A percentile compares a stretch with the other conserved stretches of the same genome.
Conservation (phyloP, 1,284 basidiomycete genomes). For the Xerocomus amazonicus region DNA sequence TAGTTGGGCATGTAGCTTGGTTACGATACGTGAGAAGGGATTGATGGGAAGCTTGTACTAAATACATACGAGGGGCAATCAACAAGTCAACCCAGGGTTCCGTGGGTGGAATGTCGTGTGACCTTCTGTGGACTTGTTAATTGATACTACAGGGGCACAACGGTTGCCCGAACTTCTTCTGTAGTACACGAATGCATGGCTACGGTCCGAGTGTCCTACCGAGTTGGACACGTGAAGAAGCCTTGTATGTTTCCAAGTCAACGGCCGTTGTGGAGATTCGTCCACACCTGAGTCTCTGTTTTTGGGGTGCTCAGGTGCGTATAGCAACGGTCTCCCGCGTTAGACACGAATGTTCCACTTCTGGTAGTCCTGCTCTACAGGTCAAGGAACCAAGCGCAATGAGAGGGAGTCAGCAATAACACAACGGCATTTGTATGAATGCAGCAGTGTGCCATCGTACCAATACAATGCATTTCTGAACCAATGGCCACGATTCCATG, state of each 20-base stretch:
- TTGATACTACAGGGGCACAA: not conserved
- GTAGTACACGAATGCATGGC: not conserved
- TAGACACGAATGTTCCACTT: not conserved
- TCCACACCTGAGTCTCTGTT: not conserved
- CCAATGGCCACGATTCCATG: not conserved
- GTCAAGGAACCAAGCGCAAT: not conserved
- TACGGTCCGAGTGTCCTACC: not conserved
- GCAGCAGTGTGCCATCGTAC: not conserved
- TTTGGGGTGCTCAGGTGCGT: not conserved
- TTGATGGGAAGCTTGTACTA: not conserved
- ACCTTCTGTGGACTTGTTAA: slow-evolving; percentile 2
- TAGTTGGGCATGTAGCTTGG: not conserved
- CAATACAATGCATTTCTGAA: not conserved
- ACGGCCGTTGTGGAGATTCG: slow-evolving; percentile 46
- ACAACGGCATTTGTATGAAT: not conserved
- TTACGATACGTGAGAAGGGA: slow-evolving; percentile 1
- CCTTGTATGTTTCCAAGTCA: slow-evolving; percentile 65
- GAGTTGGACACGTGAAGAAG: not conserved
- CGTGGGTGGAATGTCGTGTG: slow-evolving; percentile 3
- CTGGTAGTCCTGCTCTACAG: not conserved
- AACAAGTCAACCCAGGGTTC: slow-evolving; percentile 4
- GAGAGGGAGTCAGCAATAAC: not conserved
- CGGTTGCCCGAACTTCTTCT: not conserved
- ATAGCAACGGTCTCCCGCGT: not conserved
- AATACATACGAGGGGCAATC: not conserved